Evolutionary conservation across 108 stramenopile genomes (phyloP).

Genomic region (Cyclotella kingstonii): DNA sequence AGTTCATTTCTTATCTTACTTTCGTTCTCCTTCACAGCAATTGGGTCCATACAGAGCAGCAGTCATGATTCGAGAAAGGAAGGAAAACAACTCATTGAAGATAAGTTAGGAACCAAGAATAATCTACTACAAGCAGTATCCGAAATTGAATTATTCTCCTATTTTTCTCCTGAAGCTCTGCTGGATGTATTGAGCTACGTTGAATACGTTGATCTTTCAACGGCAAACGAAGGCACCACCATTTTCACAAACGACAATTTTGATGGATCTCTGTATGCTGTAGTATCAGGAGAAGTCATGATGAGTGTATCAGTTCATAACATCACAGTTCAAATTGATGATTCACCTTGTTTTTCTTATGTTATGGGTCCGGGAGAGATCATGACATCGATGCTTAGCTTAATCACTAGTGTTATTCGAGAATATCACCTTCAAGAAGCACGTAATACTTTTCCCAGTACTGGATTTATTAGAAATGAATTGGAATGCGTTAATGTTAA

Average conservation of each 20-base stretch:
- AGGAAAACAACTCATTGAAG: background rate
- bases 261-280: slow-evolving; percentile 53
- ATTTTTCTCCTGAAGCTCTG: slow-evolving; percentile 47
- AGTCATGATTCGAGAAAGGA: background rate
- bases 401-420: slow-evolving; percentile 40
- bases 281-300: slow-evolving; percentile 40
- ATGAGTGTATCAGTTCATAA: slow-evolving; percentile 14
- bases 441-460: background rate
- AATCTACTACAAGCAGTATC: slow-evolving; percentile 29
- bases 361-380: slow-evolving; percentile 39
- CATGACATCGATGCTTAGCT: slow-evolving; percentile 43
- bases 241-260: slow-evolving; percentile 34
- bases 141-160: slow-evolving; percentile 48
- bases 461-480: slow-evolving; percentile 6
- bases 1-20: background rate
- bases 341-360: slow-evolving; percentile 22
- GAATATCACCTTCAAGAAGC: slow-evolving; percentile 24
- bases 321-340: background rate
- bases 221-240: slow-evolving; percentile 1
- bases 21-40: background rate
- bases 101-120: slow-evolving; percentile 5
- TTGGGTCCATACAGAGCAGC: background rate
- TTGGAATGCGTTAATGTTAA: slow-evolving; percentile 2
- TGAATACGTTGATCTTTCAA: slow-evolving; percentile 37
- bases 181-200: slow-evolving; percentile 26